phyloP scores from a whole-genome alignment of 1,284 basidiomycete genomes.

The Anthracocystis setariae region DNA sequence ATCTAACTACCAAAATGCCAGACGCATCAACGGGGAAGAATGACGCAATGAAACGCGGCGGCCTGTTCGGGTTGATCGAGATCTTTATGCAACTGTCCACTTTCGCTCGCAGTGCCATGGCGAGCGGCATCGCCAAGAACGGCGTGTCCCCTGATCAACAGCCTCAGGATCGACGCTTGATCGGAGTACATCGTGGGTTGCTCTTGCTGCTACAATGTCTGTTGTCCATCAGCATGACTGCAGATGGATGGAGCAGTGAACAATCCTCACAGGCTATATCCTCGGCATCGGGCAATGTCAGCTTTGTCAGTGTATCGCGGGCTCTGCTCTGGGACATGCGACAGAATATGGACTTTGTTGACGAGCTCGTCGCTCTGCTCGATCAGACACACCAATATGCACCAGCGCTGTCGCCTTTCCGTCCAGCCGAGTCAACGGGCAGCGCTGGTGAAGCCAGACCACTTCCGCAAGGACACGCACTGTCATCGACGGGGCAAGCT shows the following conservation, averaged over 20 bases:
- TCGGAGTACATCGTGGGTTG: constrained; percentile 44
- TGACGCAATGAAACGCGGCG: constrained; percentile 1
- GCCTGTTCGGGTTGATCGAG: constrained; percentile 22
- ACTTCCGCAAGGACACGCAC: constrained; percentile 42
- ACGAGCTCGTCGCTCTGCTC: constrained; percentile 37
- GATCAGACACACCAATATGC: constrained; percentile 43
- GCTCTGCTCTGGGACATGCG: constrained; percentile 20
- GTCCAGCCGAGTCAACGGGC: constrained; percentile 6
- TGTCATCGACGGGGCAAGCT: constrained; percentile 46
- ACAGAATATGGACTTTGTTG: constrained; percentile 9
- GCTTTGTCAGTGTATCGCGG: constrained; percentile 10
- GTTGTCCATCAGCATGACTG: constrained; percentile 40
- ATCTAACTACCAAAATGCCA: not conserved
- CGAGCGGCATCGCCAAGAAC: constrained; percentile 20
- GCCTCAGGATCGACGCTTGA: constrained; percentile 37
- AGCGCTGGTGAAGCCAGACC: not conserved
- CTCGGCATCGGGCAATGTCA: not conserved
- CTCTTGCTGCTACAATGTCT: constrained; percentile 43
- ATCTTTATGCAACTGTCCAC: constrained; percentile 24
- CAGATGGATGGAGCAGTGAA: constrained; percentile 31
- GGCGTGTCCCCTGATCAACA: constrained; percentile 19
- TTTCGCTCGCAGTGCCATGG: constrained; percentile 44
- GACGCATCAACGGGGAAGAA: not conserved
- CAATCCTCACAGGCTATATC: not conserved
- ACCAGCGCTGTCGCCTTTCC: constrained; percentile 54